Base-by-base conservation (phyloP, 2,329 filamentous ascomycete genomes). In the Drechslerella stenobrocha region DNA sequence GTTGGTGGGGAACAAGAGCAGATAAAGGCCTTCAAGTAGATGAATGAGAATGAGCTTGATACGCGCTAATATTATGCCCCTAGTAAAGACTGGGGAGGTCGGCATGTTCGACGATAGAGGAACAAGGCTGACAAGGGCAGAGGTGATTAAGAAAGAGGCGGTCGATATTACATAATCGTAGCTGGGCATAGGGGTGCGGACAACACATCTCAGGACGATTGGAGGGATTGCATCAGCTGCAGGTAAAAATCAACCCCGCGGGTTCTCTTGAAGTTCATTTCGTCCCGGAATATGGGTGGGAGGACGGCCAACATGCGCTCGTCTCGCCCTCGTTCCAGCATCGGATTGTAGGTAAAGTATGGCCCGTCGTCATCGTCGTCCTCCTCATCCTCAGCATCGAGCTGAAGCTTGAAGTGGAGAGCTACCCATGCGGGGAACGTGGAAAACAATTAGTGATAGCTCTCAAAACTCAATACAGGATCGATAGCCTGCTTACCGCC, bases 241-340 rank as follows among this genome's bases (percentile, higher is more conserved):
- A 67, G 35, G 37, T 67, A 67, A 35, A 67, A 67, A 42, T 67
- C 63, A 18, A 60, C 63, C 2, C 63, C 63, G 11, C 63, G 44
- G n/a, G 63, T 67, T 44, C 63, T 59, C 44, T 60, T 55, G 35
- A 67, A 67, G 24, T 67, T 67, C 63, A 67, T 67, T 28, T 67
- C 63, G 13, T 67, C 63, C 20, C 63, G 32, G 23, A 67, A 67
- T 44, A 67, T 67, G 13, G 55, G 50, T 18, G 63, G 63, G 2
- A 67, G 30, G n/a, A 67, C 46, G 18, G 55, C 50, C 13, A 67
- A 55, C 11, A 67, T 18, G 3, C 63, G 50, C 24, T 67, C 63
- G 22, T 67, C 63, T 8, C 63, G 63, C 5, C 63, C 63, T 28
- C 50, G 35, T 42, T 67, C 63, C 6, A 67, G 35, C 44, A 67